phyloP scores from a whole-genome alignment of 176 grass and related monocot species.

The Dendrocalamus sinicus region DNA sequence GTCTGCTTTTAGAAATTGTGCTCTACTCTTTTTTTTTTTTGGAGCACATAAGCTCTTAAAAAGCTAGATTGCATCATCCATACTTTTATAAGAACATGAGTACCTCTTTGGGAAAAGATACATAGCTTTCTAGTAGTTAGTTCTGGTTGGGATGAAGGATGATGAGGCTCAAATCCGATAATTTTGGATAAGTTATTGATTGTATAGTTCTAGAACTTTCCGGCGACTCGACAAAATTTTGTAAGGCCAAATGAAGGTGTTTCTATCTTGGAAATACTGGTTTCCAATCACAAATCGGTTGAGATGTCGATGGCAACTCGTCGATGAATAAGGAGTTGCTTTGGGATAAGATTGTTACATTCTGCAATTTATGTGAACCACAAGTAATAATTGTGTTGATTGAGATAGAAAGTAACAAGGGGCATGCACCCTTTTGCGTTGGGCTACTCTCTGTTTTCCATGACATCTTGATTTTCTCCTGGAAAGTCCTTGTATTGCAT shows the following conservation, averaged over 20 bases:
- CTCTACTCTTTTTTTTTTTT: background rate
- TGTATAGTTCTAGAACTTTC: background rate
- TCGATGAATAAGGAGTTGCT: background rate
- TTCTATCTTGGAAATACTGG: background rate
- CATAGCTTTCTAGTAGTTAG: too few species aligned
- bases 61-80: too few species aligned
- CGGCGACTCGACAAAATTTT: too few species aligned
- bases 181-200: too few species aligned
- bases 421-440: background rate
- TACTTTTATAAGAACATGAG: too few species aligned
- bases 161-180: too few species aligned
- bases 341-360: background rate
- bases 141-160: too few species aligned
- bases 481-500: background rate
- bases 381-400: background rate
- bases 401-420: background rate
- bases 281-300: background rate
- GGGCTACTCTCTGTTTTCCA: background rate
- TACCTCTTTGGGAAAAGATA: background rate
- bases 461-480: background rate
- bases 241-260: too few species aligned
- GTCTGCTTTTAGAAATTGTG: too few species aligned
- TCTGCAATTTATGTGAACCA: background rate
- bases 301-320: background rate
- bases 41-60: too few species aligned